Conservation (phyloP, 805 yeast genomes). For the Candida takata region DNA sequence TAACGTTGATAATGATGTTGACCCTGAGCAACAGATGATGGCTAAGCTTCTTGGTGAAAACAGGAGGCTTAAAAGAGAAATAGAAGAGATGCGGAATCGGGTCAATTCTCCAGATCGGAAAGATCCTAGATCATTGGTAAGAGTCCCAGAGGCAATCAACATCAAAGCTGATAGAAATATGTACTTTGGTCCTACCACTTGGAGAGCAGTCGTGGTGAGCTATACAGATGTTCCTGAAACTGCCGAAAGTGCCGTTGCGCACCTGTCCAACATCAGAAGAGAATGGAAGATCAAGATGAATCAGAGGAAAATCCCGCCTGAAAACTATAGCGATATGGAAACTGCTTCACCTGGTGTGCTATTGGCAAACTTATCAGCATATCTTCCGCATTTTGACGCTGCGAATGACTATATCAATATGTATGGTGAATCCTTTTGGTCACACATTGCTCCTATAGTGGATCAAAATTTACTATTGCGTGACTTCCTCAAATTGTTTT, state of each 20-base stretch:
- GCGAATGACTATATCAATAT: conserved; percentile 11
- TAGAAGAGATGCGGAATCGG: too few relatives aligned
- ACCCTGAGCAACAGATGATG: too few relatives aligned
- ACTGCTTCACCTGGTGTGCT: conserved; percentile 9
- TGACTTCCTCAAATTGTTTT: conserved; percentile 15
- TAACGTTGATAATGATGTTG: conserved; percentile 7
- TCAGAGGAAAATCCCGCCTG: conserved; percentile 5
- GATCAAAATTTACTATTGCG: conserved; percentile 8
- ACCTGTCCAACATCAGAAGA: conserved; percentile 13
- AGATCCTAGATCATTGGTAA: too few relatives aligned
- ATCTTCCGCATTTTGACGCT: conserved; percentile 16
- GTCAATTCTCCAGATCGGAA: too few relatives aligned
- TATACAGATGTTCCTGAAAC: conserved; percentile 3
- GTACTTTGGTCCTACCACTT: conserved; percentile 18
- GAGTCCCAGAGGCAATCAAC: too few relatives aligned
- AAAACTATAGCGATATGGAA: conserved; percentile 6
- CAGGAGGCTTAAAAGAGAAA: too few relatives aligned
- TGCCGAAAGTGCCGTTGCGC: conserved; percentile 7
- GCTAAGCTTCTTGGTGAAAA: too few relatives aligned
- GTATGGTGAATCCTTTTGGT: conserved; percentile 15
- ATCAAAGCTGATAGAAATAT: conserved; percentile 6
- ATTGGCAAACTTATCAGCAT: conserved; percentile 9
- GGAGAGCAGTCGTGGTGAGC: conserved; percentile 14
- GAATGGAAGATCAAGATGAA: conserved; percentile 11
- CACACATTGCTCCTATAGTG: conserved; percentile 11